phyloP scores from a whole-genome alignment of 2,329 filamentous ascomycete species.

The Hysterium pulicare region DNA sequence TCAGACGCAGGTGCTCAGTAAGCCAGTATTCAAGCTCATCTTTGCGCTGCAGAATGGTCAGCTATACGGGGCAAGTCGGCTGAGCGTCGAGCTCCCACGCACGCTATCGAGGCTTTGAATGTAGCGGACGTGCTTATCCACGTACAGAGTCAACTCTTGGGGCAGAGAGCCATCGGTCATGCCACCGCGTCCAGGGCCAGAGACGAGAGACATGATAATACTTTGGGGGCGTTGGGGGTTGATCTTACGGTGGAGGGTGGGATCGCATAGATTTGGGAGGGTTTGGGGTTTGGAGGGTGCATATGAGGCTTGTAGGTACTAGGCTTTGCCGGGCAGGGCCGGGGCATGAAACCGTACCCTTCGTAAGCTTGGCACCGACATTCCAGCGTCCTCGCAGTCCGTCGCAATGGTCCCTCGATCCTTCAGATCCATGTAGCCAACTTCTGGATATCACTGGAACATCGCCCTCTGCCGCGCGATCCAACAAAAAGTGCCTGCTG shows the following conservation, averaged over 20 bases:
- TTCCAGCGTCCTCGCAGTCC: background rate
- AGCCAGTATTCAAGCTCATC: constrained; percentile 98
- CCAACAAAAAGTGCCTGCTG: too few relatives aligned
- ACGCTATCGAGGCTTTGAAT: constrained; percentile 88
- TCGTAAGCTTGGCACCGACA: background rate
- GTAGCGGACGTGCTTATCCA: constrained; percentile 78
- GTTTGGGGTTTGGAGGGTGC: constrained; percentile 2
- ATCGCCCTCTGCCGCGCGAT: background rate
- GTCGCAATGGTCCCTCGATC: background rate
- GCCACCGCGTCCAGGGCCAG: constrained; percentile 56
- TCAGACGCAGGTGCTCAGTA: constrained; percentile 92
- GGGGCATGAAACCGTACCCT: too few relatives aligned
- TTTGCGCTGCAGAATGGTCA: constrained; percentile 61
- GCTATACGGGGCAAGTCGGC: constrained; percentile 22
- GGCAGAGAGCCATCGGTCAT: constrained; percentile 37
- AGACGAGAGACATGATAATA: constrained; percentile 56
- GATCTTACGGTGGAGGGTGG: too few relatives aligned
- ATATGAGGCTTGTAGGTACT: too few relatives aligned
- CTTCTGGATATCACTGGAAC: background rate
- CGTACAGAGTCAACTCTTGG: constrained; percentile 50
- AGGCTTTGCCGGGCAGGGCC: too few relatives aligned
- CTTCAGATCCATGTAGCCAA: background rate
- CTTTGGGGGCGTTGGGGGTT: too few relatives aligned
- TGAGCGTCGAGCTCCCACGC: constrained; percentile 38
- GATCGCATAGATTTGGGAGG: background rate